These are phyloP conservation scores for Aurinia saxatilis DNA, from an alignment of 345 rosid genomes.

Conservation along the genomic window DNA sequence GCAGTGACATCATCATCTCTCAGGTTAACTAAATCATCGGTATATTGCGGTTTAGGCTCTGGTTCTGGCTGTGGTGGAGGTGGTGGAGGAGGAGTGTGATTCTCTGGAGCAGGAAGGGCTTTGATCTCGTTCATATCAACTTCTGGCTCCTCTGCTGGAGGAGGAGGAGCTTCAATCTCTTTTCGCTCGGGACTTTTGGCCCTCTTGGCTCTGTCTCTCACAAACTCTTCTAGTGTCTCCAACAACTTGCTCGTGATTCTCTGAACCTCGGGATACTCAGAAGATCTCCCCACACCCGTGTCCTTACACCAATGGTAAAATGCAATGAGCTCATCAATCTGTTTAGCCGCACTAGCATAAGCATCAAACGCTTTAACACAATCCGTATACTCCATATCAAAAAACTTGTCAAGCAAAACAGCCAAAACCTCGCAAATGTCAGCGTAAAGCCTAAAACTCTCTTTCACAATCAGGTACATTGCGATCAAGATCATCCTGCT, in stretches of 20 bases:
- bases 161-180: constrained; percentile 46
- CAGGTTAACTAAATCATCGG: constrained; percentile 68
- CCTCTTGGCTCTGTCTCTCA: constrained; percentile 70
- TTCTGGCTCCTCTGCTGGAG: constrained; percentile 36
- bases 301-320: constrained; percentile 82
- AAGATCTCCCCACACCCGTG: constrained; percentile 66
- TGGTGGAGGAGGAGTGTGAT: constrained; percentile 47
- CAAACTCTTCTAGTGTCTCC: constrained; percentile 77
- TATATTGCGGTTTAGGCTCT: constrained; percentile 35
- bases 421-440: constrained; percentile 80
- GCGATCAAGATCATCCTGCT: constrained; percentile 70
- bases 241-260: constrained; percentile 70
- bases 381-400: constrained; percentile 75
- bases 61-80: constrained; percentile 34
- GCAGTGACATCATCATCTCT: constrained; percentile 59
- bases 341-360: constrained; percentile 60
- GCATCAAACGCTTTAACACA: constrained; percentile 84
- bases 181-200: constrained; percentile 69
- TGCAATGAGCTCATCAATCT: constrained; percentile 70
- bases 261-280: constrained; percentile 94
- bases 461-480: constrained; percentile 62
- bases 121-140: constrained; percentile 64
- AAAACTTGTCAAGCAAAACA: constrained; percentile 72
- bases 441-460: constrained; percentile 76
- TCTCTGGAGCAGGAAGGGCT: constrained; percentile 79